A percentile compares a stretch with the other conserved stretches of the same genome.
Conservation (phyloP, 208 protist genomes). For the Angomonas desouzai region DNA sequence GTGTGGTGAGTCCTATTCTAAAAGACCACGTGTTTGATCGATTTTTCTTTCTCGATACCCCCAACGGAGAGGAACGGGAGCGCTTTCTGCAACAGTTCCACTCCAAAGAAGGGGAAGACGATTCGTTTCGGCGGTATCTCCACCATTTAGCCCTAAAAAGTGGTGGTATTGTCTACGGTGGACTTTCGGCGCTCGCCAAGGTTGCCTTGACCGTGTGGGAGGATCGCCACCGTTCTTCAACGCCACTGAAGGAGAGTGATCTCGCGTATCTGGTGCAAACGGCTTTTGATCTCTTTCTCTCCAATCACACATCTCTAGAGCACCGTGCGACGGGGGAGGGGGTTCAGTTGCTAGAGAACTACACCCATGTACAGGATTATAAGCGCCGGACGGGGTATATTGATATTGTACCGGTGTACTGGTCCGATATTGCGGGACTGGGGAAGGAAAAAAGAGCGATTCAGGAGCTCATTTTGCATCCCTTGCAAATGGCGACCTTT, state of each 20-base stretch:
- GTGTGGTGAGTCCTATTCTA: conserved; percentile 29
- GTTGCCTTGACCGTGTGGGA: conserved; percentile 10
- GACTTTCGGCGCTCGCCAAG: conserved; percentile 39
- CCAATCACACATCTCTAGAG: not conserved
- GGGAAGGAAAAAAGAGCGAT: conserved; percentile 44
- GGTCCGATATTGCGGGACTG: conserved; percentile 79
- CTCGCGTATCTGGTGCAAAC: conserved; percentile 5
- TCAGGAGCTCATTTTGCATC: conserved; percentile 39
- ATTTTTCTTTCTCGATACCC: conserved; percentile 40
- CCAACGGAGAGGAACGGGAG: conserved; percentile 43
- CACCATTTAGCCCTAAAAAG: conserved; percentile 47
- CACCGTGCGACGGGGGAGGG: conserved; percentile 23
- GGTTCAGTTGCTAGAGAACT: conserved; percentile 39
- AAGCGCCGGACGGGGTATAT: conserved; percentile 59
- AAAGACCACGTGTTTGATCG: conserved; percentile 45
- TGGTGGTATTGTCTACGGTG: conserved; percentile 65
- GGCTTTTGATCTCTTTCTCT: not conserved
- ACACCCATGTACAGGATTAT: conserved; percentile 43
- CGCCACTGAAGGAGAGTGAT: conserved; percentile 6
- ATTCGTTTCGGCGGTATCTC: not conserved
- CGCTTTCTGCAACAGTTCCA: conserved; percentile 29
- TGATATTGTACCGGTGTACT: conserved; percentile 64
- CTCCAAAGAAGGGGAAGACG: not conserved
- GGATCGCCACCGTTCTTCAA: conserved; percentile 2
- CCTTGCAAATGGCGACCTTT: conserved; percentile 20